Evolutionary conservation across 192 early-diverging fungal species (phyloP), one percentile per base, ranked within the genome.

Genomic region (Linnemannia hyalina): DNA sequence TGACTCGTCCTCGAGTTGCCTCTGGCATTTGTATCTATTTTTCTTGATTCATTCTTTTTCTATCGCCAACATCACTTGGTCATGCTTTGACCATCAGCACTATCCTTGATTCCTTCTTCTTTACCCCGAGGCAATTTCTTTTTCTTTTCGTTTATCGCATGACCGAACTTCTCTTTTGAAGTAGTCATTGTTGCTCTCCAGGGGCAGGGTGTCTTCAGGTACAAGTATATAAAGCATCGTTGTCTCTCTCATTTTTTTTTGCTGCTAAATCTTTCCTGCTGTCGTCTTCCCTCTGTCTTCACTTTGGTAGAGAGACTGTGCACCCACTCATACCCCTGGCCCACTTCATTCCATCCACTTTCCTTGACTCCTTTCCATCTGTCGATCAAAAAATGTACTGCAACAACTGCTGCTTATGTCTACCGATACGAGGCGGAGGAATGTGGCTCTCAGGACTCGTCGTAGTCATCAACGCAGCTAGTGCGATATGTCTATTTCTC

Each of bases 371-470:
- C 38, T 38, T 38, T 4, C 38, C 38, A 38, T 46, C 18, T 40
- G 0, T n/a, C n/a, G 22, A 29, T n/a, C 4, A 1, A 47, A 38
- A 32, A n/a, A 80, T 80, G 78, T 75, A 55, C 22, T 75, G 69
- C 75, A 82, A 77, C 55, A 82, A 77, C 44, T 76, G 81, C 29
- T 82, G 81, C 22, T n/a, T 82, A 3, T 82, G 81, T 46, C 70
- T 82, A 2, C 75, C 81, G 18, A 68, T 82, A 32, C 74, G 81
- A 32, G 74, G 74, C 5, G 74, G 81, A 32, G 75, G 74, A 20
- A 76, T 82, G 68, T 82, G 68, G 70, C 70, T 76, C 6, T 55
- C 81, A 10, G 74, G 69, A 22, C 13, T 82, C 16, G 32, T 47
- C n/a, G 0, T 76, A 6, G 49, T 82, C 35, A 46, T 76, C 81